Evolutionary conservation across 1,284 basidiomycete species (phyloP).

Genomic region (Austroboletus niveus): DNA sequence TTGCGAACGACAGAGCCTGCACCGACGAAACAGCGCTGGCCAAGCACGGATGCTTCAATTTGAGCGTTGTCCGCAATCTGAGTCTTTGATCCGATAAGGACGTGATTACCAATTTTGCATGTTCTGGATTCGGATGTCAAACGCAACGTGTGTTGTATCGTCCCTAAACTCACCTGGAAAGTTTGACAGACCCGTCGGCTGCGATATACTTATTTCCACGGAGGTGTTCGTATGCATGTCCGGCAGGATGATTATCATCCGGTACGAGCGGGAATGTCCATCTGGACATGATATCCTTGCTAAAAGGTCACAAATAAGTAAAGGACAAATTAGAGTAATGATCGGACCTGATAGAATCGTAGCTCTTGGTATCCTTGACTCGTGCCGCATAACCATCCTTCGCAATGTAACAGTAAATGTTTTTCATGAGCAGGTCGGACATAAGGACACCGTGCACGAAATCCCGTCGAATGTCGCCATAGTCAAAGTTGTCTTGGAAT

Average conservation of each 20-base stretch:
- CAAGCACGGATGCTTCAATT: slow-evolving; percentile 73
- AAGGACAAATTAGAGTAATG: neutral
- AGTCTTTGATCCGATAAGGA: slow-evolving; percentile 75
- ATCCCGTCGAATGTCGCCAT: slow-evolving; percentile 86
- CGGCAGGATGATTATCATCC: slow-evolving; percentile 87
- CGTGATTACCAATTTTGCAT: slow-evolving; percentile 80
- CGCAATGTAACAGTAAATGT: slow-evolving; percentile 86
- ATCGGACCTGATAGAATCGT: slow-evolving; percentile 78
- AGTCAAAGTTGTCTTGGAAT: slow-evolving; percentile 99
- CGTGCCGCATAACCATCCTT: slow-evolving; percentile 86
- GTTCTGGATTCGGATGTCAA: slow-evolving; percentile 45
- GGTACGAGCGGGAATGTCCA: slow-evolving; percentile 96
- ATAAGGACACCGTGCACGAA: slow-evolving; percentile 97
- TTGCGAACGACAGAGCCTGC: slow-evolving; percentile 60
- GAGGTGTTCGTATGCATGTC: slow-evolving; percentile 77
- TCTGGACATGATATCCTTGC: slow-evolving; percentile 87
- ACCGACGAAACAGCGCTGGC: slow-evolving; percentile 70
- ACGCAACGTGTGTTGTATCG: neutral
- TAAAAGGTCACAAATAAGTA: slow-evolving; percentile 32
- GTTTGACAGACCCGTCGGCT: slow-evolving; percentile 65
- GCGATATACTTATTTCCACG: slow-evolving; percentile 87
- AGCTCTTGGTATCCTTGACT: slow-evolving; percentile 86
- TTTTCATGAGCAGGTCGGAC: slow-evolving; percentile 94
- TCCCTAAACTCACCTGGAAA: slow-evolving; percentile 60
- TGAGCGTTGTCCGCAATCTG: slow-evolving; percentile 62